Evolutionary conservation across 2,329 filamentous ascomycete species (phyloP), one percentile per base, ranked within the genome.

Genomic region (Mariannaea elegans): DNA sequence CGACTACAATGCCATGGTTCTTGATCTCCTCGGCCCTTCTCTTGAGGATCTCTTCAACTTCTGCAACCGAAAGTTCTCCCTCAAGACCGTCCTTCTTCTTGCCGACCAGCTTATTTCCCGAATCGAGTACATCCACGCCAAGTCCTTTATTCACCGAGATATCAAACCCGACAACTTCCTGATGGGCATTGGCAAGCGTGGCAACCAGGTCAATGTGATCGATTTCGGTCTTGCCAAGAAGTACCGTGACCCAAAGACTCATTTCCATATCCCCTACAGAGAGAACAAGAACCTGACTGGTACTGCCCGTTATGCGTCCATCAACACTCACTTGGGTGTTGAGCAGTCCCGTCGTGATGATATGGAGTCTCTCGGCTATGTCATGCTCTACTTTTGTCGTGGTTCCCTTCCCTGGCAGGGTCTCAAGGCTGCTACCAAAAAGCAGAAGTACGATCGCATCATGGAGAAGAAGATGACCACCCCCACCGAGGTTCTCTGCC

Each of bases 391-490:
- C 87, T 99, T 99, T 84, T 98, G 94, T 86, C 94, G 95, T 80
- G 95, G 95, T 65, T 97, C 94, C 66, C 93, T 99, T 58, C 95
- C 95, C 63, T 99, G 95, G 95, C 95, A 99, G 84, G 95, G 95
- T 57, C 86, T 97, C 55, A 97, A 97, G 88, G 94, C 94, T 82
- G 94, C 94, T 71, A 97, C 94, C 69, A 97, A 97, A 89, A 97
- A 97, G 90, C 94, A 98, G 84, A 99, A 99, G 85, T 98, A 99
- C 77, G 95, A 99, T 82, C 89, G 94, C 67, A 99, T 99, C 82
- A 98, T 98, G 94, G 95, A 99, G 87, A 99, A 99, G 90, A 99
- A 99, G 92, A 98, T 98, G 95, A 99, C 95, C 13, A 99, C 95
- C 3, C 94, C 95, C 8, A 98, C 94, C 71, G 94, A 99, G 81